These are phyloP conservation scores for Tulasnella sp. DNA, from an alignment of 768 basidiomycete genomes.

Conservation along the genomic window DNA sequence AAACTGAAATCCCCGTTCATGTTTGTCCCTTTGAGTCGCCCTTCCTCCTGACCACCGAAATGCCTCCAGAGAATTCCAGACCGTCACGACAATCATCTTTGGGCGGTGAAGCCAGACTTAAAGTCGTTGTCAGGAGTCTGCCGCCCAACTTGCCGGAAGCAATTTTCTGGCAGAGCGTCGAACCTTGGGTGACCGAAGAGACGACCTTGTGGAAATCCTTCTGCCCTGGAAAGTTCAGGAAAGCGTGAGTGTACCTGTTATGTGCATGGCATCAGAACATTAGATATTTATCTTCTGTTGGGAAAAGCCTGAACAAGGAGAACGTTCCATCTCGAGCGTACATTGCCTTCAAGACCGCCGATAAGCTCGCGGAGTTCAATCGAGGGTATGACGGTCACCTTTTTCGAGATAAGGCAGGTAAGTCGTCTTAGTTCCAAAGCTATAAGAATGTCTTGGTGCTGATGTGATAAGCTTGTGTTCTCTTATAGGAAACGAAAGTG, in stretches of 20 bases:
- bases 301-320: constrained; percentile 80
- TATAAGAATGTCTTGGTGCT: neutral
- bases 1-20: too few species aligned
- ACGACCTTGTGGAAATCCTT: constrained; percentile 56
- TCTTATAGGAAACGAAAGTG: constrained; percentile 74
- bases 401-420: constrained; percentile 86
- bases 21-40: too few species aligned
- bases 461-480: neutral
- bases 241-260: constrained; percentile 48
- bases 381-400: constrained; percentile 82
- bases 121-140: constrained; percentile 76
- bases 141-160: constrained; percentile 88
- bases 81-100: neutral
- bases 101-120: constrained; percentile 32
- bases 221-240: constrained; percentile 55
- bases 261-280: too few species aligned
- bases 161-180: constrained; percentile 88
- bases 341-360: constrained; percentile 73
- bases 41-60: too few species aligned
- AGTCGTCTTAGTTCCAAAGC: constrained; percentile 20
- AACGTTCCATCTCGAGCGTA: constrained; percentile 82
- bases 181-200: constrained; percentile 71
- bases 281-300: constrained; percentile 10
- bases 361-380: constrained; percentile 61
- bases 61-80: neutral